Percentiles rank a stretch among this genome's conserved stretches.
Evolutionary conservation across 768 basidiomycete genomes (phyloP).

Genomic region (Kwoniella heveanensis): DNA sequence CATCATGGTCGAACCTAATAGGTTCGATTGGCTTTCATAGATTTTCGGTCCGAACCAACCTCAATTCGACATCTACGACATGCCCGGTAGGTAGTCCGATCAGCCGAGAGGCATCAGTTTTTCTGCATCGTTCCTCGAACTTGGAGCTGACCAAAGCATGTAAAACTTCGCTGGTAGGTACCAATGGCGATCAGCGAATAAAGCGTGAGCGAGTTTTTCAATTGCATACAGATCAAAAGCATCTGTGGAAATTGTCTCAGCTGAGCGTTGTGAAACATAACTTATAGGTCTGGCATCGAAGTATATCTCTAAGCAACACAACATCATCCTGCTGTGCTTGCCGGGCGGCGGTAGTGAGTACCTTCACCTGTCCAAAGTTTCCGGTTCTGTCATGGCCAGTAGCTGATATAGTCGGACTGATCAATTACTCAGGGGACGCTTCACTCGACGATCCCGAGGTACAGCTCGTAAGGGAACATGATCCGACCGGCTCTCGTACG

Average conservation of each 20-base stretch:
- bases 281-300: slow-evolving; percentile 12
- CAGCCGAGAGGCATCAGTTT: too few relatives aligned
- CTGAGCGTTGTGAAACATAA: too few relatives aligned
- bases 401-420: background rate
- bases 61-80: slow-evolving; percentile 32
- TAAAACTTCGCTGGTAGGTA: background rate
- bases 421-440: slow-evolving; percentile 18
- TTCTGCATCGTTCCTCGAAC: too few relatives aligned
- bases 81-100: slow-evolving; percentile 28
- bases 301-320: slow-evolving; percentile 22
- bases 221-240: too few relatives aligned
- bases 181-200: background rate
- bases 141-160: too few relatives aligned
- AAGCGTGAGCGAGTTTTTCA: slow-evolving; percentile 7
- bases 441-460: slow-evolving; percentile 12
- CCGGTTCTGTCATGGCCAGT: too few relatives aligned
- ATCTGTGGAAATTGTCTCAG: too few relatives aligned
- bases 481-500: slow-evolving; percentile 17
- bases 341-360: slow-evolving; percentile 28
- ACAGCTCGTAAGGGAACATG: slow-evolving; percentile 16
- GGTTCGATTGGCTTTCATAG: too few relatives aligned
- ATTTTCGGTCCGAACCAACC: slow-evolving; percentile 16
- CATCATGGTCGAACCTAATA: too few relatives aligned
- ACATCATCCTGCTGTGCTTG: slow-evolving; percentile 25
- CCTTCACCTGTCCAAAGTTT: too few relatives aligned